Conservation (phyloP, 2,329 filamentous ascomycete species). For the Neofusicoccum sp. region DNA sequence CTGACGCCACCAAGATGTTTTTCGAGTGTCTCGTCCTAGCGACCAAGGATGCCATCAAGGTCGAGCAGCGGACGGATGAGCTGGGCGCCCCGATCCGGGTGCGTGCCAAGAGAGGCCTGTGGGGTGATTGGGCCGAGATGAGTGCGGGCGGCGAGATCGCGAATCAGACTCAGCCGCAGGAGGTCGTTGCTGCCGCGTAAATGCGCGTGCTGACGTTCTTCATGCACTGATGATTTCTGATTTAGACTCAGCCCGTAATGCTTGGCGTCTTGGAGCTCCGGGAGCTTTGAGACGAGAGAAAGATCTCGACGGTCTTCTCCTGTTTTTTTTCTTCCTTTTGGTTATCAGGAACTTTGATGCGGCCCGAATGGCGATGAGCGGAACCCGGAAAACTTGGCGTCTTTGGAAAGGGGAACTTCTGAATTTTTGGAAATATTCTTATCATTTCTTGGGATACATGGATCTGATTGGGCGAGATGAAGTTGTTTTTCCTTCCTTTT, state of each 20-base stretch:
- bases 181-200: not conserved
- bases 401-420: not conserved
- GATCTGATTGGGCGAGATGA: not conserved
- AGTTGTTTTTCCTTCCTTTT: not conserved
- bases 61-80: constrained; percentile 75
- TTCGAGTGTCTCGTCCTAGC: constrained; percentile 95
- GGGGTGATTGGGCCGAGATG: constrained; percentile 92
- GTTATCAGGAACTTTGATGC: not conserved
- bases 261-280: constrained; percentile 8
- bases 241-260: not conserved
- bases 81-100: constrained; percentile 83
- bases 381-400: constrained; percentile 8
- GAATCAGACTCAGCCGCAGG: constrained; percentile 27
- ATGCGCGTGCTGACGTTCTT: not conserved
- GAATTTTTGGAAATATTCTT: not conserved
- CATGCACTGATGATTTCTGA: not conserved
- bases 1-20: constrained; percentile 99
- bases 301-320: not conserved
- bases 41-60: constrained; percentile 97
- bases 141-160: constrained; percentile 52
- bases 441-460: not conserved
- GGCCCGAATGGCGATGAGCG: not conserved
- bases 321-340: not conserved
- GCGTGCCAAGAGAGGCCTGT: constrained; percentile 89
- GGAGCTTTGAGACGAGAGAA: not conserved